Percentiles rank a stretch among this genome's conserved stretches.
phyloP scores from a whole-genome alignment of 768 basidiomycete genomes.

The Podaxis rugospora region DNA sequence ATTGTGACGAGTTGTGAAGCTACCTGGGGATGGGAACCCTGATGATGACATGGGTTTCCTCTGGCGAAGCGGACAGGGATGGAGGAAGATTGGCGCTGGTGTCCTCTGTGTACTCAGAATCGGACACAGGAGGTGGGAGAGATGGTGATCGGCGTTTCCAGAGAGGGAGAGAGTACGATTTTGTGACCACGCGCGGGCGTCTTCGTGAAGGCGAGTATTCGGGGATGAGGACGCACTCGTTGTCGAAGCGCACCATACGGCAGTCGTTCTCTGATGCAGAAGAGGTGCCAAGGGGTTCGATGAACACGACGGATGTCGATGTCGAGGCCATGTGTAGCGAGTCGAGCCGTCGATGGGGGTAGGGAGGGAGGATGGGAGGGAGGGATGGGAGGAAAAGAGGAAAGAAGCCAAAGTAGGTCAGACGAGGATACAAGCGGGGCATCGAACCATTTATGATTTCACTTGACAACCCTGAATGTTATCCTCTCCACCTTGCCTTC shows the following conservation, averaged over 20 bases:
- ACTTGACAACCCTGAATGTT: background rate
- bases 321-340: background rate
- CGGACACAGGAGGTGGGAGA: background rate
- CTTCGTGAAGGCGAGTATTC: constrained; percentile 35
- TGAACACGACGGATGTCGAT: constrained; percentile 1
- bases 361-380: background rate
- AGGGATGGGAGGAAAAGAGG: background rate
- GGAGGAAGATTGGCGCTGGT: constrained; percentile 13
- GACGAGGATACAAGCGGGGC: background rate
- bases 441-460: constrained; percentile 9
- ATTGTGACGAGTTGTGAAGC: constrained; percentile 17
- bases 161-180: constrained; percentile 64
- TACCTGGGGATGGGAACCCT: constrained; percentile 63
- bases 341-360: background rate
- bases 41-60: constrained; percentile 46
- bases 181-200: constrained; percentile 51
- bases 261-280: background rate
- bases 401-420: background rate
- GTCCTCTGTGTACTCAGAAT: constrained; percentile 3
- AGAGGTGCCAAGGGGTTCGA: background rate
- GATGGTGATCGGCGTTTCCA: constrained; percentile 31
- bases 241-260: constrained; percentile 64
- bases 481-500: background rate
- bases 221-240: constrained; percentile 74
- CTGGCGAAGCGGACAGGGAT: constrained; percentile 15